These are phyloP conservation scores for Durusdinium trenchii DNA, from an alignment of 73 alveolate genomes.

Conservation along the genomic window DNA sequence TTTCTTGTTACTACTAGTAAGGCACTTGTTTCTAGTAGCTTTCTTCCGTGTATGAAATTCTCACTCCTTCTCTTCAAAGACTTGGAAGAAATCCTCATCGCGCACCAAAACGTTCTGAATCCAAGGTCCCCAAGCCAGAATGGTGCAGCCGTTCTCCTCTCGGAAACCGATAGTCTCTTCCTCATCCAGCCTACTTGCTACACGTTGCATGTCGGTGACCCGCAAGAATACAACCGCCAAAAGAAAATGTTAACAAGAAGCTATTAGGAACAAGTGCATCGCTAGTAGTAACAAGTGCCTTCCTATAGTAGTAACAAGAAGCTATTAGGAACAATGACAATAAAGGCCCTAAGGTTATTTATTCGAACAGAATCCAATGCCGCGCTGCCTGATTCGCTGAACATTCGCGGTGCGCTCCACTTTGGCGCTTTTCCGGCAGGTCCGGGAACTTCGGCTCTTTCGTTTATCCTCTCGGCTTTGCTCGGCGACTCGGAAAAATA, in stretches of 20 bases:
- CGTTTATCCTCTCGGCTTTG: too few relatives aligned
- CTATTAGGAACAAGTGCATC: neutral
- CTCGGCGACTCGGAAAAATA: too few relatives aligned
- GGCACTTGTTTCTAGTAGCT: too few relatives aligned
- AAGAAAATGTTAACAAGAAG: too few relatives aligned
- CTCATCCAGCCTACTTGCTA: neutral
- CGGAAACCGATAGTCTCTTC: conserved; percentile 25
- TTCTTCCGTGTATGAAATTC: too few relatives aligned
- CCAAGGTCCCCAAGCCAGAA: neutral
- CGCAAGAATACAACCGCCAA: too few relatives aligned
- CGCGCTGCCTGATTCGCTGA: conserved; percentile 28
- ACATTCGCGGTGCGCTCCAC: too few relatives aligned
- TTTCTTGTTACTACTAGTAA: too few relatives aligned
- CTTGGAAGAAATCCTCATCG: conserved; percentile 43
- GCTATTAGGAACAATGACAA: neutral
- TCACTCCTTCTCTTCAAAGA: conserved; percentile 34
- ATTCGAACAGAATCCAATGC: neutral
- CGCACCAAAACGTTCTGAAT: neutral
- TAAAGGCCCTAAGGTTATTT: neutral
- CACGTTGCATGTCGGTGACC: neutral
- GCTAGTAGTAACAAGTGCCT: too few relatives aligned
- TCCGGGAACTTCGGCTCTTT: too few relatives aligned
- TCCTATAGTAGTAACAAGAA: neutral
- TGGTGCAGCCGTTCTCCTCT: neutral
- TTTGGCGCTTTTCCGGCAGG: too few relatives aligned